Percentiles rank a stretch among this genome's conserved stretches.
phyloP scores from a whole-genome alignment of 805 yeast genomes.

The Sungouiozyma ichnusensis region DNA sequence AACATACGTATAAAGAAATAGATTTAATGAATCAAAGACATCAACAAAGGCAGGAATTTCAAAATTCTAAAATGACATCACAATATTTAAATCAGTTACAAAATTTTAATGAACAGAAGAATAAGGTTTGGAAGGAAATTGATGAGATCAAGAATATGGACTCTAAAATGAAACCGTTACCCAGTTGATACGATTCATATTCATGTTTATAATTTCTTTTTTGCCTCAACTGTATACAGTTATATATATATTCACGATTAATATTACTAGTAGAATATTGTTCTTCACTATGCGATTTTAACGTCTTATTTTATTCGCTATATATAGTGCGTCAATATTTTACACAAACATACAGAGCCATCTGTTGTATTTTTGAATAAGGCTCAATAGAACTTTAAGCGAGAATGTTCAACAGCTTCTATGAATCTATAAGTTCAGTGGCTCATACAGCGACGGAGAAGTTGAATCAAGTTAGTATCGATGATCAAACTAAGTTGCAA shows the following conservation, averaged over 20 bases:
- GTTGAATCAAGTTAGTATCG: conserved; percentile 10
- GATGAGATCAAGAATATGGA: not conserved
- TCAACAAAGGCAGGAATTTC: not conserved
- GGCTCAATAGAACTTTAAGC: too few relatives aligned
- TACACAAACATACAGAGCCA: too few relatives aligned
- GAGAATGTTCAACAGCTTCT: not conserved
- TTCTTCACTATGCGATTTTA: too few relatives aligned
- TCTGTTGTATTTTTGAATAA: too few relatives aligned
- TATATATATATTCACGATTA: too few relatives aligned
- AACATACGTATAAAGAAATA: conserved; percentile 2
- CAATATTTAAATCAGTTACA: conserved; percentile 1
- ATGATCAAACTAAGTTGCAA: conserved; percentile 24
- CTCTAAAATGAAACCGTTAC: not conserved
- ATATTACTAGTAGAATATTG: too few relatives aligned
- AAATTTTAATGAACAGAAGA: not conserved
- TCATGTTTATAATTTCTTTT: too few relatives aligned
- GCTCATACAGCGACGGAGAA: conserved; percentile 27
- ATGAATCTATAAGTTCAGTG: conserved; percentile 17
- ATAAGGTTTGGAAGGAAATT: not conserved
- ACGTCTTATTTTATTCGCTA: too few relatives aligned
- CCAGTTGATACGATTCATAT: not conserved
- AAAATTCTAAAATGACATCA: conserved; percentile 1
- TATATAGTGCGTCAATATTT: too few relatives aligned
- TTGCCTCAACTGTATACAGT: too few relatives aligned
- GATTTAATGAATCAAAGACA: not conserved